A percentile compares a stretch with the other conserved stretches of the same genome.
phyloP scores from a whole-genome alignment of 768 basidiomycete genomes.

The Russula compacta region DNA sequence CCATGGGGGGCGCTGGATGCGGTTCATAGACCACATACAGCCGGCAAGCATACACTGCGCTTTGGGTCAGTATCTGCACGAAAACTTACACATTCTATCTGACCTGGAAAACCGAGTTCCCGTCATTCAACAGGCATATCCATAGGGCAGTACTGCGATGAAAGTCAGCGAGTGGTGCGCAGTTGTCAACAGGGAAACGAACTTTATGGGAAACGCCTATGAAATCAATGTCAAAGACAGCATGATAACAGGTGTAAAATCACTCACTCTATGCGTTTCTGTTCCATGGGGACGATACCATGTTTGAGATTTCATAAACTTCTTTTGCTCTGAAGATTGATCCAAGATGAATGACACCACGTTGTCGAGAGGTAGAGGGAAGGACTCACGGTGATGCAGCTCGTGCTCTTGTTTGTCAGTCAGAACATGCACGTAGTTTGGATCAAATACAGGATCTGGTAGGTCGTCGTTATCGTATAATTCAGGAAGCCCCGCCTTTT shows the following conservation, averaged over 20 bases:
- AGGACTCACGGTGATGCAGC: constrained; percentile 50
- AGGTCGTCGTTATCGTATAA: constrained; percentile 70
- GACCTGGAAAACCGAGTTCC: constrained; percentile 78
- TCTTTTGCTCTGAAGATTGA: constrained; percentile 46
- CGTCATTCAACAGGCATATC: constrained; percentile 65
- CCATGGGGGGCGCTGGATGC: constrained; percentile 63
- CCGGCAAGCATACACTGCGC: constrained; percentile 54
- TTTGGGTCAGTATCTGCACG: constrained; percentile 5
- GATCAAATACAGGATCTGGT: constrained; percentile 67
- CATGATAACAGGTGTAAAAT: constrained; percentile 5
- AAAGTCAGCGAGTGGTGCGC: not conserved
- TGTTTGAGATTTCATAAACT: constrained; percentile 63
- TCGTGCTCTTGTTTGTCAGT: constrained; percentile 55
- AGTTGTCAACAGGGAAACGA: constrained; percentile 18
- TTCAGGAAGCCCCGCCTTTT: constrained; percentile 53
- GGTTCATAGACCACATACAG: constrained; percentile 73
- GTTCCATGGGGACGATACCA: constrained; percentile 87
- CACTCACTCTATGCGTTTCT: constrained; percentile 59
- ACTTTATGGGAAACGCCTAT: constrained; percentile 66
- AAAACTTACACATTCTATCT: constrained; percentile 3
- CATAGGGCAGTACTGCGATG: constrained; percentile 48
- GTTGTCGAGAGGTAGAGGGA: not conserved
- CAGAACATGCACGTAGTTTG: constrained; percentile 62
- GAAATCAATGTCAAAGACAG: constrained; percentile 27
- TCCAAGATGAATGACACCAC: constrained; percentile 2